Conservation (phyloP, 164 flowering plant species). For the Vitis rupestris region DNA sequence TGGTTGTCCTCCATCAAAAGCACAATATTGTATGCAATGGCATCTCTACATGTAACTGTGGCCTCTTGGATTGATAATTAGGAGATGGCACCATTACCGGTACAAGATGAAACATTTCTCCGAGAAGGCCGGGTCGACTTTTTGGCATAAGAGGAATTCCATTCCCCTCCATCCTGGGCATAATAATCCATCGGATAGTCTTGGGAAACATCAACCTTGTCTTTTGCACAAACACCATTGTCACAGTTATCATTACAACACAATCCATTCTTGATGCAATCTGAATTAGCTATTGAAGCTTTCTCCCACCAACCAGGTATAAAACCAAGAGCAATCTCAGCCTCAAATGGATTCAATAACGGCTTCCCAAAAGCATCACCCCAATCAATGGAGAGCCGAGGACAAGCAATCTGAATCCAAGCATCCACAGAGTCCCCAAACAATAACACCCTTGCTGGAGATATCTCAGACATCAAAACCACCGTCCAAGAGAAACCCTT, state of each 20-base stretch:
- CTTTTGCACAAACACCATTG: conserved; percentile 15
- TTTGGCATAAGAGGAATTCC: conserved; percentile 78
- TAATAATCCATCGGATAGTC: conserved; percentile 98
- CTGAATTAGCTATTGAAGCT: background rate
- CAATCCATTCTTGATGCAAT: conserved; percentile 24
- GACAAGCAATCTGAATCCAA: conserved; percentile 98
- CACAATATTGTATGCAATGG: no score
- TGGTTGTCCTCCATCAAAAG: no score
- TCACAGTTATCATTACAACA: conserved; percentile 31
- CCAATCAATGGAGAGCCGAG: conserved; percentile 95
- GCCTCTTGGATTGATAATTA: conserved; percentile 8
- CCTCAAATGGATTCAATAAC: conserved; percentile 85
- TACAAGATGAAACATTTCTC: conserved; percentile 35
- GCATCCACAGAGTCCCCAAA: conserved; percentile 93
- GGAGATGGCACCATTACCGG: conserved; percentile 16
- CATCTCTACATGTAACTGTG: no score
- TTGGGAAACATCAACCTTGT: conserved; percentile 14
- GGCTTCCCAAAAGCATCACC: conserved; percentile 91
- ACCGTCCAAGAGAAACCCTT: conserved; percentile 61
- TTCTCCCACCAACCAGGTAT: conserved; percentile 95
- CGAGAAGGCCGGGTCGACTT: conserved; percentile 38
- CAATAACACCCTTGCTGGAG: conserved; percentile 65
- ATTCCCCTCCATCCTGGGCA: conserved; percentile 95
- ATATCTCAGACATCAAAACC: conserved; percentile 84
- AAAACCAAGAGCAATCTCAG: conserved; percentile 82